Evolutionary conservation across 176 grass and related monocot genomes (phyloP), one percentile per base, ranked within the genome.

Genomic region (Oropetium thomaeum): DNA sequence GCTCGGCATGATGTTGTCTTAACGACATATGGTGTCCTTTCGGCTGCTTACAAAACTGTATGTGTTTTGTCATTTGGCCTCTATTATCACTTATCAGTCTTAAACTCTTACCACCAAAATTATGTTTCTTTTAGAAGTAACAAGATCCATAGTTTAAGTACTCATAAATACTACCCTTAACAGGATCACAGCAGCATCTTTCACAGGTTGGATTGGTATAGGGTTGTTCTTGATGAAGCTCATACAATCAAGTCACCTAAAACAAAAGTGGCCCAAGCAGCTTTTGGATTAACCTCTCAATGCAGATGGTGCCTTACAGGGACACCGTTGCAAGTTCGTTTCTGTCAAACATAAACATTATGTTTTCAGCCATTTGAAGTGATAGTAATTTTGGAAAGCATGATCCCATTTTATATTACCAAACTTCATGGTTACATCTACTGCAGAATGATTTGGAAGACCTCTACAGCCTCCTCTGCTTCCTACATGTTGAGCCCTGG

Each of bases 221-320:
- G 94, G 88, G 62, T 97, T 42, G 90, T 97, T 33, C 79, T 97
- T 66, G 90, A 97, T 87, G 94, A 97, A 84, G 94, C 90, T 7
- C 94, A 97, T 62, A 93, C 58, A 31, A 97, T 97, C 57, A 97
- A 97, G 81, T 90, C 74, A 53, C 85, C 88, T 7, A 97, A 81
- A 85, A 85, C 83, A 52, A 88, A 75, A 87, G 86, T 47, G 16
- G 90, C 94, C 44, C 90, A 91, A 79, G 82, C 94, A 65, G 85
- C 94, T 39, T 91, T 81, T 78, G 78, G 67, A 48, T 91, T 97
- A 53, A 87, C 43, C 10, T 81, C 94, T 31, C 73, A 93, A 40
- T 93, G 90, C 87, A 89, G 90, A 82, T 97, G 90, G 94, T 97
- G 94, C 70, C 89, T 97, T 69, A 97, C 94, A 8, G 94, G 94